Evolutionary conservation across 2,329 filamentous ascomycete genomes (phyloP).

Genomic region (Fusarium ambrosium): DNA sequence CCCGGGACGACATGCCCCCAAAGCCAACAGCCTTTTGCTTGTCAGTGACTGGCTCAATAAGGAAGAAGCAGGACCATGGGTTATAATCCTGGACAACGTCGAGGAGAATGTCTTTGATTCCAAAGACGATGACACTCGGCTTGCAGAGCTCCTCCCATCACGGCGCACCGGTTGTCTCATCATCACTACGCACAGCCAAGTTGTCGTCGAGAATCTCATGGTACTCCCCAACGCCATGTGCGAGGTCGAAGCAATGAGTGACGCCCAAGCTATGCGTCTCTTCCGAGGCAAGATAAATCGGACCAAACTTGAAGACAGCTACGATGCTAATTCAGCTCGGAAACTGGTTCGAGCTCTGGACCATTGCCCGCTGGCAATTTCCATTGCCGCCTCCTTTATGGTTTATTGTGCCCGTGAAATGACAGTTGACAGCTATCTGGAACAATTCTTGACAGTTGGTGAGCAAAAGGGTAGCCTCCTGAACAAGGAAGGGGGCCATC

Average conservation of each 20-base stretch:
- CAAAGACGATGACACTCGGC: neutral
- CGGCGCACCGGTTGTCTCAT: constrained; percentile 31
- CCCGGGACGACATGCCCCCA: constrained; percentile 46
- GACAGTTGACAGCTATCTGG: neutral
- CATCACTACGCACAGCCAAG: constrained; percentile 32
- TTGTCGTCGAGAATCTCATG: constrained; percentile 11
- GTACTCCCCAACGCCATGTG: neutral
- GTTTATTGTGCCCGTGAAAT: neutral
- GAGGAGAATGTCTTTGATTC: constrained; percentile 24
- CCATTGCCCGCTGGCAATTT: neutral
- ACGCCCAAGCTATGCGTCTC: neutral
- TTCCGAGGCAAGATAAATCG: neutral
- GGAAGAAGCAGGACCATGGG: constrained; percentile 38
- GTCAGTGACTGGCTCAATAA: constrained; percentile 48
- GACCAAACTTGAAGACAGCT: neutral
- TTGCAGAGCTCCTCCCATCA: constrained; percentile 33
- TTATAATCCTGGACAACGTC: constrained; percentile 41
- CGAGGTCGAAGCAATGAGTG: neutral
- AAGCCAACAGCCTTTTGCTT: constrained; percentile 50
- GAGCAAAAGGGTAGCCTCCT: neutral
- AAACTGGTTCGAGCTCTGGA: neutral
- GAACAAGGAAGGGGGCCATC: neutral
- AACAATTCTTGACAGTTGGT: neutral
- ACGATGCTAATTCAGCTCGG: neutral
- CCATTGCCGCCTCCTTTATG: neutral